Conservation (phyloP, 1,284 basidiomycete genomes). For the Ustanciosporium gigantosporum region DNA sequence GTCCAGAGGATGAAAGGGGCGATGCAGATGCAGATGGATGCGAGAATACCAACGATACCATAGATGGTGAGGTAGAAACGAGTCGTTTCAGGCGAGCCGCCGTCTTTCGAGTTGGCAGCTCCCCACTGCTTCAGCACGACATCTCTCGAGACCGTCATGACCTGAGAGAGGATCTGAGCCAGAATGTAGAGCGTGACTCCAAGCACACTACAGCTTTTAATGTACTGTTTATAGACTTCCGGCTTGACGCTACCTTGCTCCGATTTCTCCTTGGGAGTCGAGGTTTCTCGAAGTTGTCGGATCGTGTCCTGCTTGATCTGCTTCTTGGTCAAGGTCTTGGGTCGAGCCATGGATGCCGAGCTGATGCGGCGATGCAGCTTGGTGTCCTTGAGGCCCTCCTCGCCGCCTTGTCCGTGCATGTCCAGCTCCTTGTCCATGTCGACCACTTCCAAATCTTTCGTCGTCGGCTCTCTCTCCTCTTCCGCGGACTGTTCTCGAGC, state of each 20-base stretch:
- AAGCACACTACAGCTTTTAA: constrained; percentile 43
- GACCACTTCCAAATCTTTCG: constrained; percentile 30
- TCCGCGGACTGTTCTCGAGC: constrained; percentile 36
- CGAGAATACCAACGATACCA: constrained; percentile 47
- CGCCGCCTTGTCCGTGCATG: constrained; percentile 32
- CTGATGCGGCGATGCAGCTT: constrained; percentile 48
- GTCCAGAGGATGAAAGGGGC: constrained; percentile 56
- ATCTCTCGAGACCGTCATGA: constrained; percentile 50
- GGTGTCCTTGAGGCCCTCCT: constrained; percentile 37
- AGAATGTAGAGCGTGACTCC: constrained; percentile 50
- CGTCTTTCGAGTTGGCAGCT: constrained; percentile 40
- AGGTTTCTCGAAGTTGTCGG: constrained; percentile 55
- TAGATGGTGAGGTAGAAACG: constrained; percentile 56
- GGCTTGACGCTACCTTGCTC: constrained; percentile 54
- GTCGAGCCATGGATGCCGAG: constrained; percentile 42
- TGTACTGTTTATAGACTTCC: constrained; percentile 54
- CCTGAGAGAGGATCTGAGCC: constrained; percentile 49
- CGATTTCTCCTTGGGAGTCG: constrained; percentile 50
- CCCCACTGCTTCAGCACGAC: constrained; percentile 60
- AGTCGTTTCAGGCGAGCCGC: constrained; percentile 20
- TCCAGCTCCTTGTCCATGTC: constrained; percentile 39
- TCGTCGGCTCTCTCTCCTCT: constrained; percentile 21
- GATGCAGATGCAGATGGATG: constrained; percentile 50
- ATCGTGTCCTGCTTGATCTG: constrained; percentile 54
- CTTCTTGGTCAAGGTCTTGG: constrained; percentile 41